Evolutionary conservation across 2,329 filamentous ascomycete genomes (phyloP).

Genomic region (Sphaceloma murrayae): DNA sequence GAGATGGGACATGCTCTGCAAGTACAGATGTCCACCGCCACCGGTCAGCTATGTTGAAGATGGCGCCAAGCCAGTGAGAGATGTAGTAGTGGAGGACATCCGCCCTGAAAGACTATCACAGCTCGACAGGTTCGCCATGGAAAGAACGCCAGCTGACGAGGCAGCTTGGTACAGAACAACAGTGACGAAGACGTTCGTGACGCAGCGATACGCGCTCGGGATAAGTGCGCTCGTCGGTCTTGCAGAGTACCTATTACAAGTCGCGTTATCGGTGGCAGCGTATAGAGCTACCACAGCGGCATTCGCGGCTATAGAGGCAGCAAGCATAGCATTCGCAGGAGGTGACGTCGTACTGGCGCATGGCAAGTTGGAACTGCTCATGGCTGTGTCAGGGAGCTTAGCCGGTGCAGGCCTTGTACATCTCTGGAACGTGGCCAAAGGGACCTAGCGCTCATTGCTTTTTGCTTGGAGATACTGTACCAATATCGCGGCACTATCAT

Average conservation of each 20-base stretch:
- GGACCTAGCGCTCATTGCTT: neutral
- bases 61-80: neutral
- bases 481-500: conserved; percentile 1
- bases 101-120: conserved; percentile 31
- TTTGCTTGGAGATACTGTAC: conserved; percentile 4
- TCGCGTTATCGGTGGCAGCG: conserved; percentile 3
- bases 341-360: conserved; percentile 8
- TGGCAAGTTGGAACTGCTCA: conserved; percentile 10
- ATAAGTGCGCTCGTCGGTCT: conserved; percentile 15
- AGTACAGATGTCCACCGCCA: conserved; percentile 34
- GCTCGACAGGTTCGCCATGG: conserved; percentile 32
- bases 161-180: conserved; percentile 30
- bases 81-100: conserved; percentile 29
- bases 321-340: neutral
- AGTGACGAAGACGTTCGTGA: conserved; percentile 35
- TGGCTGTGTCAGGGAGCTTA: neutral
- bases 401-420: conserved; percentile 3
- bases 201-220: conserved; percentile 27
- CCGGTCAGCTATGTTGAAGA: conserved; percentile 30
- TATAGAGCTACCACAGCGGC: neutral
- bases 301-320: neutral
- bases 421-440: conserved; percentile 13
- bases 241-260: conserved; percentile 4
- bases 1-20: conserved; percentile 32
- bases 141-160: conserved; percentile 16